Conservation (phyloP, 75 land plant species). For the Sequoiadendron giganteum region DNA sequence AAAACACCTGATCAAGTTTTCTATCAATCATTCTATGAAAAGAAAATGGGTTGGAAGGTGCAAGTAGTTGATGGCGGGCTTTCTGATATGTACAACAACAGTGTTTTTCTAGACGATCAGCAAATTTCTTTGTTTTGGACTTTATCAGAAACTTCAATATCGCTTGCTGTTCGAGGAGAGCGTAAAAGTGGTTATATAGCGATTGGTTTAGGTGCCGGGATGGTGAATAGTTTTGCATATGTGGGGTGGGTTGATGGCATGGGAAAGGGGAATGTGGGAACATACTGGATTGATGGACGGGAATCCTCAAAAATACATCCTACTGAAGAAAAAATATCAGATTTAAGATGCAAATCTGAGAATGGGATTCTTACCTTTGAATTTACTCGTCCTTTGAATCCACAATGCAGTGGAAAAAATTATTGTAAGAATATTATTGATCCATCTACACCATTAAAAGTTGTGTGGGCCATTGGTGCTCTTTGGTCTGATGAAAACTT, state of each 20-base stretch:
- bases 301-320: constrained; percentile 70
- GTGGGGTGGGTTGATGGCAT: constrained; percentile 87
- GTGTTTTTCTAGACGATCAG: constrained; percentile 90
- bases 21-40: constrained; percentile 73
- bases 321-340: constrained; percentile 73
- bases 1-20: constrained; percentile 91
- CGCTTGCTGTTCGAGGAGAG: constrained; percentile 90
- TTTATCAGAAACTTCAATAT: constrained; percentile 66
- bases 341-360: constrained; percentile 71
- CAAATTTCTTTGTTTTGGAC: constrained; percentile 94
- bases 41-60: constrained; percentile 98
- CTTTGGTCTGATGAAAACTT: constrained; percentile 74
- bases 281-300: constrained; percentile 92
- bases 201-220: constrained; percentile 86
- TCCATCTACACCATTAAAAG: constrained; percentile 81
- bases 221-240: constrained; percentile 94
- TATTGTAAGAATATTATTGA: constrained; percentile 94
- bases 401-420: constrained; percentile 55
- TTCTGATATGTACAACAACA: constrained; percentile 96
- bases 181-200: constrained; percentile 97
- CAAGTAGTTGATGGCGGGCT: constrained; percentile 98
- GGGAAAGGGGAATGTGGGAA: constrained; percentile 61
- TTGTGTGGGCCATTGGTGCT: constrained; percentile 97
- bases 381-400: constrained; percentile 80
- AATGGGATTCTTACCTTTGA: constrained; percentile 94